Evolutionary conservation across 2,329 filamentous ascomycete species (phyloP), one percentile per base, ranked within the genome.

Genomic region (Beauveria pseudobassiana): DNA sequence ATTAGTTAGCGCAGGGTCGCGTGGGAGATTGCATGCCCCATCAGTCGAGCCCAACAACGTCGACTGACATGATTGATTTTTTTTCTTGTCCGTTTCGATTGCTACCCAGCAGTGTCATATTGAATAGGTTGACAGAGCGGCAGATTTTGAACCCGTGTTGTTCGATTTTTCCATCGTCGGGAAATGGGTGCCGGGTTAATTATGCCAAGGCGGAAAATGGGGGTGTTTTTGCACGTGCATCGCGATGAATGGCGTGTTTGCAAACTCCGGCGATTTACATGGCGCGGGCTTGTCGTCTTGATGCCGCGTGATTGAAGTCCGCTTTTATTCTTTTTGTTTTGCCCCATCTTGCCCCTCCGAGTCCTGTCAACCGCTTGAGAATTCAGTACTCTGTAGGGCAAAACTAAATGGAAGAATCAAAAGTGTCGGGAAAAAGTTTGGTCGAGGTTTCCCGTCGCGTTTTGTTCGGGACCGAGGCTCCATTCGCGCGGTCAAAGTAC

Each of bases 11-110:
- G 54, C 12, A 18, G 8, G 24, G 43, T 22, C 8, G 7, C 9
- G 26, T 24, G 28, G 59, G 51, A 55, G 45, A 61, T 61, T 61
- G 20, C 50, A 48, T 10, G 51, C 59, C 50, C 59, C 58, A 60
- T 52, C 20, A 6, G 40, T n/a, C n/a, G n/a, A 43, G 9, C 40
- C 20, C 22, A 30, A 43, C 55, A 20, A 40, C 26, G 30, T n/a
- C 34, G 40, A 42, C 49, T 60, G 58, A 60, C 49, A 42, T 48
- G 58, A 60, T 60, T 49, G 45, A 22, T n/a, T n/a, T 55, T 55
- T 45, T 26, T 14, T 7, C 26, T 30, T 40, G 52, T 30, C 12
- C 12, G 12, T 14, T 14, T 38, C 12, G 3, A 14, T 38, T 14
- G 12, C 12, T 38, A 6, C 34, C 34, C 34, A 38, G 34, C 34